Conservation (phyloP, 2,329 filamentous ascomycete species). For the Alternaria conjuncta region DNA sequence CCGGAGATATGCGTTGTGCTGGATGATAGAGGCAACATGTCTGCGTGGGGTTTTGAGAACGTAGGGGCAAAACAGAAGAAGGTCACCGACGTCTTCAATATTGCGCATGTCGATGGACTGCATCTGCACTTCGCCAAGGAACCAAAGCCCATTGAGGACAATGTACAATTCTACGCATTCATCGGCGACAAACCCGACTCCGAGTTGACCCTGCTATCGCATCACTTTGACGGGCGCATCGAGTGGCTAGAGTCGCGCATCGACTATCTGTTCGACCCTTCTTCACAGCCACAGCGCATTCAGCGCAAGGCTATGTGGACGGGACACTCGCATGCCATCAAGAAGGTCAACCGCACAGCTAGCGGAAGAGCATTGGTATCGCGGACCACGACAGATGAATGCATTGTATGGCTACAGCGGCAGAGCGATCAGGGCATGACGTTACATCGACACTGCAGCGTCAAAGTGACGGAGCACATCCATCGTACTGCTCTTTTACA, state of each 20-base stretch:
- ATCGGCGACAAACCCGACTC: slow-evolving; percentile 68
- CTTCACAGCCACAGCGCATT: slow-evolving; percentile 64
- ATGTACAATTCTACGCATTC: slow-evolving; percentile 76
- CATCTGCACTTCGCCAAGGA: slow-evolving; percentile 48
- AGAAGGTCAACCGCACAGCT: slow-evolving; percentile 86
- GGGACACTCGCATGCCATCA: slow-evolving; percentile 79
- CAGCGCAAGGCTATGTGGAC: slow-evolving; percentile 74
- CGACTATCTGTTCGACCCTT: slow-evolving; percentile 80
- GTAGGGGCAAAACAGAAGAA: slow-evolving; percentile 73
- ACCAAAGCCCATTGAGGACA: slow-evolving; percentile 51
- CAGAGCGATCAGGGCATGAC: slow-evolving; percentile 58
- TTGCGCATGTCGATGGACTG: slow-evolving; percentile 75
- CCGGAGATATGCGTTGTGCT: slow-evolving; percentile 88
- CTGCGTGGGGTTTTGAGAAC: slow-evolving; percentile 90
- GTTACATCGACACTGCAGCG: slow-evolving; percentile 70
- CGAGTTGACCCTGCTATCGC: slow-evolving; percentile 74
- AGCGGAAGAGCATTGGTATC: slow-evolving; percentile 82
- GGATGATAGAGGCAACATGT: slow-evolving; percentile 85
- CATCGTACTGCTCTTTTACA: slow-evolving; percentile 80
- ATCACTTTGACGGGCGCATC: slow-evolving; percentile 85
- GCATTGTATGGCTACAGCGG: slow-evolving; percentile 80
- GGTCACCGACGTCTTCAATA: slow-evolving; percentile 78
- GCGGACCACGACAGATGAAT: slow-evolving; percentile 77
- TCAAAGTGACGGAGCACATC: slow-evolving; percentile 73
- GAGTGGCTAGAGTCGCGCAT: slow-evolving; percentile 81